Evolutionary conservation across 306 rosid species (phyloP).

Genomic region (Prunus campanulata): DNA sequence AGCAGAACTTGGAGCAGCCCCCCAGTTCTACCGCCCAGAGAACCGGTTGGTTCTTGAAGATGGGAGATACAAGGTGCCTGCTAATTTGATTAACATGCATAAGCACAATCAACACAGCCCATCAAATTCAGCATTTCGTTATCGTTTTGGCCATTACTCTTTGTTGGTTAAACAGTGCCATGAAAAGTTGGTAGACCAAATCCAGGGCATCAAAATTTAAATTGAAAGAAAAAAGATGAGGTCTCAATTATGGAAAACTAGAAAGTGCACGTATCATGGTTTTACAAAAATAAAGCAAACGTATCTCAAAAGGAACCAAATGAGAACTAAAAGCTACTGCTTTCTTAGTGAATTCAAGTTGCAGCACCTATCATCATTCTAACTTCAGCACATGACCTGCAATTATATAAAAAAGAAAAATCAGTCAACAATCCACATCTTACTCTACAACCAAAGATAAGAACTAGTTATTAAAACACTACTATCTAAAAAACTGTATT

Average conservation of each 20-base stretch:
- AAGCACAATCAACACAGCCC: background rate
- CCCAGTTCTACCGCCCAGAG: no score
- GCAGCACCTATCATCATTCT: background rate
- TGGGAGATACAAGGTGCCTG: no score
- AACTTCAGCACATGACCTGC: slow-evolving; percentile 1
- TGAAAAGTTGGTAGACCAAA: background rate
- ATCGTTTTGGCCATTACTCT: background rate
- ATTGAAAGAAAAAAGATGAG: background rate
- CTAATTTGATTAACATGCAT: background rate
- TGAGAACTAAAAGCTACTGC: background rate
- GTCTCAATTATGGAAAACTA: background rate
- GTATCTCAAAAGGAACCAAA: background rate
- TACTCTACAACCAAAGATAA: background rate
- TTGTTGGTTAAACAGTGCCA: background rate
- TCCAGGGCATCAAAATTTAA: background rate
- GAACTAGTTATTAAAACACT: background rate
- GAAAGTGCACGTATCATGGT: background rate
- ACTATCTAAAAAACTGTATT: background rate
- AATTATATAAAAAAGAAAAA: background rate
- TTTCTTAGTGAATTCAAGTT: background rate
- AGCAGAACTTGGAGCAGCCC: no score
- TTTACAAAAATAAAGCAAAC: background rate
- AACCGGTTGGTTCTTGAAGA: no score
- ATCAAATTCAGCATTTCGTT: background rate
- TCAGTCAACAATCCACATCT: background rate